Evolutionary conservation across 331 rosid genomes (phyloP), one percentile per base, ranked within the genome.

Genomic region (Arachis monticola): DNA sequence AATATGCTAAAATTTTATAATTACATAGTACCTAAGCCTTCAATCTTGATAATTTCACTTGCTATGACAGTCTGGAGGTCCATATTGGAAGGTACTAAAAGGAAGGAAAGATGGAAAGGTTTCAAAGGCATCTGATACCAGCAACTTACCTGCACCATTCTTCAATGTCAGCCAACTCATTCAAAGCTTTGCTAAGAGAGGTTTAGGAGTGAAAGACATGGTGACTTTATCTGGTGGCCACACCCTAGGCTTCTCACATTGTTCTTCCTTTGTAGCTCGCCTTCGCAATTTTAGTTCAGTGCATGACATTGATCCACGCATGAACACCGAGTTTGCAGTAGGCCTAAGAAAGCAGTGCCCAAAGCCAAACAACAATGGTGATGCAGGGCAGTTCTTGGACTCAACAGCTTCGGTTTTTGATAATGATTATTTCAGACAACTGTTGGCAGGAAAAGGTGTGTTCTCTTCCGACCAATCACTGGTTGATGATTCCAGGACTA

Each of bases 101-200:
- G 98, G 98, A 75, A 85, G 95, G 69, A 94, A 91, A 88, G 96
- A 91, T 67, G 96, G 98, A 77, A 80, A 81, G 66, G 80, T 87
- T 9, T 94, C 97, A 5, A 90, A 61, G 42, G 97, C 92, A 60
- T 83, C 86, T 10, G 97, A 92, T 65, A 88, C 93, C 63, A 51
- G 42, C 61, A 86, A 88, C 78, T 72, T 94, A 64, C 96, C 97
- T 17, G 85, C 93, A 59, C 97, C 97, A 77, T 83, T 83, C 70
- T 84, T 79, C 65, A 94, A 87, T 31, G 79, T 81, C 5, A 79
- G 85, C 67, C 89, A 90, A 78, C 90, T 88, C 74, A 83, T 85
- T 56, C 84, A 82, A 45, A 87, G 88, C 88, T 92, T 87, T 73
- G 83, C 82, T 13, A 82, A 79, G 65, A 90, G 95, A 86, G 96